phyloP scores from a whole-genome alignment of 768 basidiomycete genomes.

The Mycena galopus region DNA sequence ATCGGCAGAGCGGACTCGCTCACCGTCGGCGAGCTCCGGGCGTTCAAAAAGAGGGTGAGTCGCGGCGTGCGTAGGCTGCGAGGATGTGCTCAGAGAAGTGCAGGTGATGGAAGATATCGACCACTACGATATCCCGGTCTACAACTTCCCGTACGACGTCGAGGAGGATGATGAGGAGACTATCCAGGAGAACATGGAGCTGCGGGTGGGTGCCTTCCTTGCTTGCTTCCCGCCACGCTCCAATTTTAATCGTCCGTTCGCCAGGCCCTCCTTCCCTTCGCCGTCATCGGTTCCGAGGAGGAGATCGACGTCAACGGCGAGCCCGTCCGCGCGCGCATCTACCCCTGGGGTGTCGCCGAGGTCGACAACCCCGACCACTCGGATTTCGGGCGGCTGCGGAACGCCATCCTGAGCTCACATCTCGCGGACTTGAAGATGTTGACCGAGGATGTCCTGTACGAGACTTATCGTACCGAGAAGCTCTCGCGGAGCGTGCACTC shows the following conservation, averaged over 20 bases:
- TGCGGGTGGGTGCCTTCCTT: conserved; percentile 65
- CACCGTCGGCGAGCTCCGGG: conserved; percentile 82
- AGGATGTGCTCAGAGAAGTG: background rate
- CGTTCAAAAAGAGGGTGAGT: conserved; percentile 84
- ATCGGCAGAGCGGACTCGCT: conserved; percentile 91
- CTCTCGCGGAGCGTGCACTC: conserved; percentile 77
- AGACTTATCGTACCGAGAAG: conserved; percentile 92
- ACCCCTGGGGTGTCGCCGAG: conserved; percentile 94
- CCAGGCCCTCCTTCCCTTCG: conserved; percentile 83
- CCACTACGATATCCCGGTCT: conserved; percentile 89
- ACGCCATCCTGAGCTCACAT: conserved; percentile 88
- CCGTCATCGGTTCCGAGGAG: conserved; percentile 90
- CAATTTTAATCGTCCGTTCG: background rate
- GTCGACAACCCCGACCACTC: conserved; percentile 94
- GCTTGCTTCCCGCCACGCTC: background rate
- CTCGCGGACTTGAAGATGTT: conserved; percentile 87
- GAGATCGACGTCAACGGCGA: conserved; percentile 87
- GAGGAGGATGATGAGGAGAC: conserved; percentile 96
- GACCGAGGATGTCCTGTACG: conserved; percentile 87
- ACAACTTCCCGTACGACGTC: conserved; percentile 94
- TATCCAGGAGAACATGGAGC: conserved; percentile 88
- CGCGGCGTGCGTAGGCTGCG: conserved; percentile 12
- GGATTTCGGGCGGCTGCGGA: conserved; percentile 84
- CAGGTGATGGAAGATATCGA: conserved; percentile 96
- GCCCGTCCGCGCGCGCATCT: conserved; percentile 83